These are phyloP conservation scores for Metarhizium sp. DNA, from an alignment of 2,329 filamentous ascomycete species.

Conservation along the genomic window DNA sequence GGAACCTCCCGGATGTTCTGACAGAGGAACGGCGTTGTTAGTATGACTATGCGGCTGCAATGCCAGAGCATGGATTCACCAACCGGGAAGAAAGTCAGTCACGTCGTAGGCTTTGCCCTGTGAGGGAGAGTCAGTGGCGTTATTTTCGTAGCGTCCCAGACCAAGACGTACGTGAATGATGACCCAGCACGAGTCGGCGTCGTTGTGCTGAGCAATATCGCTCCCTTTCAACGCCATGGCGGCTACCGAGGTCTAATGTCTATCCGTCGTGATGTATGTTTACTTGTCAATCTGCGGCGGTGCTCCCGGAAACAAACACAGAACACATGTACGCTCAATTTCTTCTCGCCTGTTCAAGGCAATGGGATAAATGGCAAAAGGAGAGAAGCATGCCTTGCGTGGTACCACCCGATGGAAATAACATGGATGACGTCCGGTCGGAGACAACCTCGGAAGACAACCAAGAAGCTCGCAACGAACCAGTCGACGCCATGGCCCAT, in stretches of 20 bases:
- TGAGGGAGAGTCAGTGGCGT: slow-evolving; percentile 4
- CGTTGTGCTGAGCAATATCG: slow-evolving; percentile 63
- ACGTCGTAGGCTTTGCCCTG: slow-evolving; percentile 79
- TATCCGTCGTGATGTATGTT: too few relatives aligned
- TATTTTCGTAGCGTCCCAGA: background rate
- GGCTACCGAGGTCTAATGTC: background rate
- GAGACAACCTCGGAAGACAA: too few relatives aligned
- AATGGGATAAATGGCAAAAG: too few relatives aligned
- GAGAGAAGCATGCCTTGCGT: too few relatives aligned
- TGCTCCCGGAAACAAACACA: too few relatives aligned
- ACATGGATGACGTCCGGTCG: too few relatives aligned
- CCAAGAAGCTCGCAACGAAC: too few relatives aligned
- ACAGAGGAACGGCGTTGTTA: background rate
- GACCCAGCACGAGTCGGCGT: slow-evolving; percentile 80
- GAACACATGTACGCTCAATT: background rate
- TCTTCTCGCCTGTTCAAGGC: too few relatives aligned
- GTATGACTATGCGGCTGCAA: background rate
- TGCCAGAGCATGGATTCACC: slow-evolving; percentile 9
- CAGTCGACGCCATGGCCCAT: too few relatives aligned
- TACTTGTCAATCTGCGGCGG: too few relatives aligned
- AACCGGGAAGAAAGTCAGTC: slow-evolving; percentile 75
- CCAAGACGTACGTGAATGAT: slow-evolving; percentile 58
- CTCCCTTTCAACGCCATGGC: slow-evolving; percentile 38
- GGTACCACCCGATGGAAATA: too few relatives aligned
- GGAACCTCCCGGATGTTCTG: slow-evolving; percentile 78